Conservation (phyloP, 805 yeast species). For the Lipomyces sp. region DNA sequence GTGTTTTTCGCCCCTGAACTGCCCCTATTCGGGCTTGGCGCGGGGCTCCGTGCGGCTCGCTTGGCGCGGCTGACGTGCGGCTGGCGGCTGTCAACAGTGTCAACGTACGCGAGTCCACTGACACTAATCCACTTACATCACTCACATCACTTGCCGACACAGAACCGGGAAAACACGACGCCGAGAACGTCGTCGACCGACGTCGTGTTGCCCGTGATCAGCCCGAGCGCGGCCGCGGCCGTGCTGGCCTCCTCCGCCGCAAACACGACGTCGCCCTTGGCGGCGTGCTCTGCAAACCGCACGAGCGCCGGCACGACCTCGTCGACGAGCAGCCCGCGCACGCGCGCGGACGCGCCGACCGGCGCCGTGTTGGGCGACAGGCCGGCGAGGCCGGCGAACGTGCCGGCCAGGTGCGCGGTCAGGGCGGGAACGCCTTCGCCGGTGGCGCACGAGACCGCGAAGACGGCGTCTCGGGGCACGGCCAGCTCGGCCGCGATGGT, state of each 20-base stretch:
- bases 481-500: conserved; percentile 17
- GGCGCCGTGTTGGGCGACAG: conserved; percentile 54
- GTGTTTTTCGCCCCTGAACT: too few species aligned
- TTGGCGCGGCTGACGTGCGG: too few species aligned
- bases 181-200: conserved; percentile 90
- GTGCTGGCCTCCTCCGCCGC: conserved; percentile 73
- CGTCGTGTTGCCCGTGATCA: conserved; percentile 82
- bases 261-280: conserved; percentile 60
- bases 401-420: conserved; percentile 41
- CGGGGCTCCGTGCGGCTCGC: too few species aligned
- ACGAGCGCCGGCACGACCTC: conserved; percentile 75
- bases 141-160: conserved; percentile 84
- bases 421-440: conserved; percentile 56
- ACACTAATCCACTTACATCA: too few species aligned
- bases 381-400: conserved; percentile 52
- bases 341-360: conserved; percentile 67
- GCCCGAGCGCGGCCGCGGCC: conserved; percentile 84
- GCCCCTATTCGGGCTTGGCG: too few species aligned
- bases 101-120: too few species aligned
- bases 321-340: conserved; percentile 65
- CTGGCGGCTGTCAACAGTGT: too few species aligned
- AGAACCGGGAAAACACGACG: conserved; percentile 85
- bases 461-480: conserved; percentile 26
- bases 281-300: conserved; percentile 48
- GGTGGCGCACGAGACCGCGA: conserved; percentile 56